Evolutionary conservation across 139 green algal species (phyloP).

Genomic region (Volvox reticuliferus): DNA sequence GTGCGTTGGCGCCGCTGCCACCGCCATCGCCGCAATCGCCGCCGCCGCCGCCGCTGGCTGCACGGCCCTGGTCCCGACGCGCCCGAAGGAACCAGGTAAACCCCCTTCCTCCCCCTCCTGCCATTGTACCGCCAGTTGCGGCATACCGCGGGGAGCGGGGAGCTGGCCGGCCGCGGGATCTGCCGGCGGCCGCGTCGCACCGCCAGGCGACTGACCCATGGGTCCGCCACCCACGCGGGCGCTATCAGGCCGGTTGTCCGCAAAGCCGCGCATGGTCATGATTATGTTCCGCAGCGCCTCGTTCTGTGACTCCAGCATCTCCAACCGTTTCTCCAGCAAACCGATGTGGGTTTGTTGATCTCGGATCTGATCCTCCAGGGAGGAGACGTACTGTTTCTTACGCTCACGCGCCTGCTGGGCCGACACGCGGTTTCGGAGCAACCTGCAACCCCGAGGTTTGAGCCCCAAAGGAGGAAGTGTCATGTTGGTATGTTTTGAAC

Average conservation of each 20-base stretch:
- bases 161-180: background rate
- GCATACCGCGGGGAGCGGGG: background rate
- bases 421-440: conserved; percentile 88
- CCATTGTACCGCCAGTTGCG: background rate
- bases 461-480: too few relatives aligned
- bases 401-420: conserved; percentile 90
- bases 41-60: background rate
- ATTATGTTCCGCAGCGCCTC: conserved; percentile 54
- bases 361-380: conserved; percentile 73
- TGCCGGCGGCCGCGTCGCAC: background rate
- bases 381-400: conserved; percentile 85
- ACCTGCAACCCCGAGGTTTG: conserved; percentile 48
- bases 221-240: background rate
- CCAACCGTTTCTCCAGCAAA: conserved; percentile 29
- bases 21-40: background rate
- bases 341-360: conserved; percentile 29
- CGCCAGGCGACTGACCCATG: background rate
- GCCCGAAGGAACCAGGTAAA: background rate
- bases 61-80: background rate
- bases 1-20: background rate
- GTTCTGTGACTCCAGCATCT: conserved; percentile 34
- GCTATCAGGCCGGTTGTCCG: background rate
- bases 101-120: too few relatives aligned
- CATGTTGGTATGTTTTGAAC: too few relatives aligned
- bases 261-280: conserved; percentile 36